Conservation (phyloP, 2,329 filamentous ascomycete species). For the Colletotrichum tropicale region DNA sequence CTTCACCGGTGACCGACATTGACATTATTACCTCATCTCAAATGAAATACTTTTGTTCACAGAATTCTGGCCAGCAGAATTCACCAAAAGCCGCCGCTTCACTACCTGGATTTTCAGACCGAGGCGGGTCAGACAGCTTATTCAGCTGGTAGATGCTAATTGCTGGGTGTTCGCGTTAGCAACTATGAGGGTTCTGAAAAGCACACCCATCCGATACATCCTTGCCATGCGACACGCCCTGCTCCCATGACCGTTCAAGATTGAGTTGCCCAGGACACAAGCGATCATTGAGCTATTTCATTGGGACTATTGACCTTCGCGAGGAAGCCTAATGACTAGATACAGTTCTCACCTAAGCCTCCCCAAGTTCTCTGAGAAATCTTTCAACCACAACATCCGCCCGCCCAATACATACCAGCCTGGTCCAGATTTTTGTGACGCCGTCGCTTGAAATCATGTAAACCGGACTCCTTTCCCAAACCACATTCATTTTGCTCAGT, state of each 20-base stretch:
- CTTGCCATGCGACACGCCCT: not conserved
- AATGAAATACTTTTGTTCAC: not conserved
- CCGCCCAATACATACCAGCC: conserved; percentile 9
- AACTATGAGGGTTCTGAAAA: not conserved
- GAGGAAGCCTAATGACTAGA: not conserved
- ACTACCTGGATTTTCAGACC: not conserved
- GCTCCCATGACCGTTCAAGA: not conserved
- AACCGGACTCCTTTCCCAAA: conserved; percentile 7
- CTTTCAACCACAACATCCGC: not conserved
- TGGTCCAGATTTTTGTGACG: conserved; percentile 14
- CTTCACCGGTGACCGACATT: not conserved
- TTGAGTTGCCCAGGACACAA: no score
- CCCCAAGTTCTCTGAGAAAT: not conserved
- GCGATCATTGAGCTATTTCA: not conserved
- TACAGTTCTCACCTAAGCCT: not conserved
- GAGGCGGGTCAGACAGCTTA: not conserved
- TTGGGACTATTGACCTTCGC: not conserved
- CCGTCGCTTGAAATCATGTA: conserved; percentile 12
- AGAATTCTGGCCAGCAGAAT: not conserved
- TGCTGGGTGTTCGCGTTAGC: not conserved
- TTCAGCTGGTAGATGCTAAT: not conserved
- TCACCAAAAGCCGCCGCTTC: not conserved
- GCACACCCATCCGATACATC: not conserved
- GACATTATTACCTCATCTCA: not conserved
- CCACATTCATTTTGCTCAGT: not conserved